These are phyloP conservation scores for Asterella californica DNA, from an alignment of 225 moss, liverwort and hornwort genomes.

Conservation along the genomic window DNA sequence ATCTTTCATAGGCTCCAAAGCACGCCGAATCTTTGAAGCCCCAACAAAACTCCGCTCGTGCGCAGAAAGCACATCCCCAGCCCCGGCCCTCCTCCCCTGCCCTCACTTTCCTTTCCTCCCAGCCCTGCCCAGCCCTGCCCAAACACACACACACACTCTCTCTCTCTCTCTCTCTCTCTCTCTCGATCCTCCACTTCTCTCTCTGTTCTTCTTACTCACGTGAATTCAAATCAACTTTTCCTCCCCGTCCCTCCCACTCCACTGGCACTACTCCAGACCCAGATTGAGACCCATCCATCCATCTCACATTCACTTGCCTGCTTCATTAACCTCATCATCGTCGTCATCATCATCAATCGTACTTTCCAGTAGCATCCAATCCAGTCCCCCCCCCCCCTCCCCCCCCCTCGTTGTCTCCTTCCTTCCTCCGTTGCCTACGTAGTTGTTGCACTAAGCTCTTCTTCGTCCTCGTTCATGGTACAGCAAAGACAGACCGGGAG, in stretches of 20 bases:
- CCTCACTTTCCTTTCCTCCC: not conserved
- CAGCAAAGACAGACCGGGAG: not conserved
- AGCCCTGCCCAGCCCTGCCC: not conserved
- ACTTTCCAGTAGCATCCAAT: not conserved
- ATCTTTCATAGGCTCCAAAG: not conserved
- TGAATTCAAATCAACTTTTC: not conserved
- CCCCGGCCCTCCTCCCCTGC: not conserved
- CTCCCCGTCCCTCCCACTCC: not conserved
- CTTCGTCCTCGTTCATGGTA: not conserved
- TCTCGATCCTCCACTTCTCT: not conserved
- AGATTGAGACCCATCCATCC: not conserved
- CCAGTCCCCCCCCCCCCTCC: not conserved
- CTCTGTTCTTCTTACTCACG: not conserved
- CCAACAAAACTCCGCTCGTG: constrained; percentile 1
- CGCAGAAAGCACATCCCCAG: not conserved
- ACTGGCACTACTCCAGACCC: not conserved
- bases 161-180: not conserved
- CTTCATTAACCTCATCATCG: not conserved
- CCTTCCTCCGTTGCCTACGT: not conserved
- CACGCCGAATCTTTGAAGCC: not conserved
- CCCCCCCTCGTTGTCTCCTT: not conserved
- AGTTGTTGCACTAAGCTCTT: not conserved
- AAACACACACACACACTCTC: too few species aligned
- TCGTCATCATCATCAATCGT: not conserved
- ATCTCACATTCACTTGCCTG: not conserved